Conservation (phyloP, 192 early-diverging fungal species). For the Allomyces arbusculus region DNA sequence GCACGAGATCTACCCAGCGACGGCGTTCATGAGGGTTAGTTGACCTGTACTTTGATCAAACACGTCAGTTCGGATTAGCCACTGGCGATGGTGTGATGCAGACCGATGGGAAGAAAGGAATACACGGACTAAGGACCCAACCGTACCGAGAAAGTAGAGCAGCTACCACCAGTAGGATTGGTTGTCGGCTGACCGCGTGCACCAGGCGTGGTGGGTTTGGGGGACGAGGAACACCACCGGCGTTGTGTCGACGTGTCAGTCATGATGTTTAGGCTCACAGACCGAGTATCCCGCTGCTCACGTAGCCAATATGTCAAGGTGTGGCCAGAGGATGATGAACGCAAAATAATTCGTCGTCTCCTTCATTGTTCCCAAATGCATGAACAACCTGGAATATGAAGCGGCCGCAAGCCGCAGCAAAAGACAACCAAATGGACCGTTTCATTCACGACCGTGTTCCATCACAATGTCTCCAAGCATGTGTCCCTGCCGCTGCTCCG, state of each 20-base stretch:
- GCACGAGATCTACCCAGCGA: neutral
- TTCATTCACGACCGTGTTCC: no score
- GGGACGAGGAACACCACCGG: neutral
- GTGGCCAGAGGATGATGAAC: no score
- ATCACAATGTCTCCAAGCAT: no score
- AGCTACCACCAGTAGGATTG: neutral
- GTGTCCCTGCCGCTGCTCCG: no score
- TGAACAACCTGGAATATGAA: no score
- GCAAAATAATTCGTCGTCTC: no score
- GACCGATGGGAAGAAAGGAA: neutral
- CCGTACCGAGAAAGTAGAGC: neutral
- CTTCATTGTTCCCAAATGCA: no score
- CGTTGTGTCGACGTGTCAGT: neutral
- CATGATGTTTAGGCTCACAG: neutral
- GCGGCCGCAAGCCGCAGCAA: no score
- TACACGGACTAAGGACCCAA: neutral
- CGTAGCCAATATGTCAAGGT: no score
- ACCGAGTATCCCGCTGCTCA: neutral
- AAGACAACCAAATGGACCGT: no score
- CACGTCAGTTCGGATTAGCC: no score
- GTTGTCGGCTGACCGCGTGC: neutral
- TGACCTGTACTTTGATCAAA: neutral
- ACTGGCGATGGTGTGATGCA: no score
- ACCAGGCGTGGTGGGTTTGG: neutral
- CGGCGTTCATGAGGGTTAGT: neutral